Base-by-base conservation (phyloP, 306 rosid species). In the Fragaria vesca region DNA sequence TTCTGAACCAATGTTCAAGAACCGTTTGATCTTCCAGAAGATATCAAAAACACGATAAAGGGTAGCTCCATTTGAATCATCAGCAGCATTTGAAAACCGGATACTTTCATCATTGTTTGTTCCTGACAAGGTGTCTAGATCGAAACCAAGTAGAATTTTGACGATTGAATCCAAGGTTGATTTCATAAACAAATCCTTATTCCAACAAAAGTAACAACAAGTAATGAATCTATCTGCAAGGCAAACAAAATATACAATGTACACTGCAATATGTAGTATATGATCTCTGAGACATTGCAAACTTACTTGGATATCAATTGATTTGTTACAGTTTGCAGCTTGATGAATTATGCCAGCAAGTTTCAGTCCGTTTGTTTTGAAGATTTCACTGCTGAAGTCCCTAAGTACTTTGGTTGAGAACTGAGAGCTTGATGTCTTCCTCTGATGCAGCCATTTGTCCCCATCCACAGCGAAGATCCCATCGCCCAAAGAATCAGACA, bases 401-500 rank as follows among this genome's bases (percentile, higher is more conserved):
- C 45, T 28, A 24, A 76, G 66, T 75, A 75, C 83, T 76, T 75
- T 83, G 24, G 86, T 79, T 55, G 83, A 79, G 69, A 83, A 79
- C 63, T 79, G 71, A n/a, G 76, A 65, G 70, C 87, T 80, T 15
- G 84, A 77, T 34, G 80, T 42, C 61, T 83, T 83, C 57, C 87
- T 83, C 62, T 83, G 81, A 11, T 76, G 76, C 42, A 68, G 74
- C 87, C 84, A 83, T 16, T 76, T 80, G 47, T 80, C 82, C 1
- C 87, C 82, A 65, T 83, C 84, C 13, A 80, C 84, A 0, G 86
- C 30, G 78, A 80, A 80, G 36, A 80, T 50, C 32, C 83, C 83
- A 13, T 80, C 78, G 1, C 83, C 79, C 12, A 73, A 62, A 66
- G 52, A 32, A 73, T 73, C 78, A 8, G 67, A 63, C 34, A 80